phyloP scores from a whole-genome alignment of 2,329 filamentous ascomycete genomes.

The Colletotrichum theobromicola region DNA sequence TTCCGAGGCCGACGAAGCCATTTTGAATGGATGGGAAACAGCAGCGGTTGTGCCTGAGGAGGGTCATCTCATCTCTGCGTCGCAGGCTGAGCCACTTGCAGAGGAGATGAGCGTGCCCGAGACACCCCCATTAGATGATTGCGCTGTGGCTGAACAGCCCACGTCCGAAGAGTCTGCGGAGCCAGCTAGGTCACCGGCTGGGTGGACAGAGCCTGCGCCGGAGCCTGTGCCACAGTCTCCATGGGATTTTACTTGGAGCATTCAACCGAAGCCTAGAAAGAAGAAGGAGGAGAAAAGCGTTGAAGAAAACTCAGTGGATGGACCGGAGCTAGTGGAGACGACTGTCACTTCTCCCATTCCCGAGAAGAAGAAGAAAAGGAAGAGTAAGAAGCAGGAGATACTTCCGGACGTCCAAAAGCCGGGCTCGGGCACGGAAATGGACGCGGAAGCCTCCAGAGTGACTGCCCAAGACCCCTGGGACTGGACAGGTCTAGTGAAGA shows the following conservation, averaged over 20 bases:
- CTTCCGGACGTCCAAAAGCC: background rate
- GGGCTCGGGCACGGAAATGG: background rate
- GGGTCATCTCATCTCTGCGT: fast-evolving
- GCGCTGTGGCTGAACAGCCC: background rate
- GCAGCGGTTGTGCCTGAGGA: background rate
- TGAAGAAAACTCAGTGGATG: too few relatives aligned
- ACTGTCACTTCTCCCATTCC: too few relatives aligned
- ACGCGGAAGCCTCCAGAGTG: background rate
- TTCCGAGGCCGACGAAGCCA: background rate
- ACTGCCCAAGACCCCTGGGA: background rate
- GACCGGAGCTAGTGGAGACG: too few relatives aligned
- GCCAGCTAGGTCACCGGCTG: background rate
- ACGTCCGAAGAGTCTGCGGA: background rate
- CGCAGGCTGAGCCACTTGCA: background rate
- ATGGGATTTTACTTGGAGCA: too few relatives aligned
- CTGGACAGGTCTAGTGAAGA: background rate
- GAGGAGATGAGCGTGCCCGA: background rate
- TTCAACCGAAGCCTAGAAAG: background rate
- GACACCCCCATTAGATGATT: fast-evolving
- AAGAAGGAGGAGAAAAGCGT: background rate
- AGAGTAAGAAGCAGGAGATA: fast-evolving
- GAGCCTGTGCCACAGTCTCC: too few relatives aligned
- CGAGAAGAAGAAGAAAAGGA: background rate
- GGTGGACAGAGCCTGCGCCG: too few relatives aligned
- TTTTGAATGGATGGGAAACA: background rate